Percentiles rank a stretch among this genome's conserved stretches.
Conservation (phyloP, 1,284 basidiomycete genomes). For the Microbotryum lychnidis-dioicae region DNA sequence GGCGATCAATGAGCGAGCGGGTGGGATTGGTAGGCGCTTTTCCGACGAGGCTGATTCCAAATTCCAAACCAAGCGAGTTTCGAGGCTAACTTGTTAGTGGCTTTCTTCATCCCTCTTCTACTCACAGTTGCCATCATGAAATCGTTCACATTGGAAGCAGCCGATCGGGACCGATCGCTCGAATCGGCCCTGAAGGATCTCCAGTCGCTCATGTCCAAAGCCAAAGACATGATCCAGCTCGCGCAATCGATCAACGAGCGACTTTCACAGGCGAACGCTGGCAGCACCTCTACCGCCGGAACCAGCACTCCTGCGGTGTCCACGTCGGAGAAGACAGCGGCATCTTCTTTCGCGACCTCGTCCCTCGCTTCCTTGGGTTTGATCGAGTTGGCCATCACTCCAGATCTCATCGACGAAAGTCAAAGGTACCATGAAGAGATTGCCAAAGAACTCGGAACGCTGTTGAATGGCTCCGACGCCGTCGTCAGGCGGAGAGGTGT, state of each 20-base stretch:
- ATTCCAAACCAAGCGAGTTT: constrained; percentile 67
- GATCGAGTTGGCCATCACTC: constrained; percentile 62
- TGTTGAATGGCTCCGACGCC: constrained; percentile 54
- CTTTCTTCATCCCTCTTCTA: constrained; percentile 42
- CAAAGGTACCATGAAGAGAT: constrained; percentile 69
- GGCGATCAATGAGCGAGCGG: not conserved
- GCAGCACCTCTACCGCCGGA: constrained; percentile 11
- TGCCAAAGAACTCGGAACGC: constrained; percentile 67
- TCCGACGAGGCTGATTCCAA: constrained; percentile 56
- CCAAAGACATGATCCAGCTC: constrained; percentile 76
- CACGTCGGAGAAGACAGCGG: constrained; percentile 53
- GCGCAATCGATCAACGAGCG: constrained; percentile 72
- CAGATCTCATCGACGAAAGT: constrained; percentile 83
- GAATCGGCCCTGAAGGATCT: constrained; percentile 76
- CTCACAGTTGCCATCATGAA: constrained; percentile 66
- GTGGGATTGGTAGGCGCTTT: constrained; percentile 45
- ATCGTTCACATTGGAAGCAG: constrained; percentile 59
- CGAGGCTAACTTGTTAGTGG: constrained; percentile 61
- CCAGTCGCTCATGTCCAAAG: constrained; percentile 83
- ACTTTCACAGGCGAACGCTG: not conserved
- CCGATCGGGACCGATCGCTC: constrained; percentile 59
- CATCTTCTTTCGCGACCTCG: constrained; percentile 74
- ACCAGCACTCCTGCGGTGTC: constrained; percentile 21
- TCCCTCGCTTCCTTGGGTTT: constrained; percentile 84
- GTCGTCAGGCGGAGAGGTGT: constrained; percentile 51